phyloP scores from a whole-genome alignment of 2,329 filamentous ascomycete species.

The Epichloe uncinata region DNA sequence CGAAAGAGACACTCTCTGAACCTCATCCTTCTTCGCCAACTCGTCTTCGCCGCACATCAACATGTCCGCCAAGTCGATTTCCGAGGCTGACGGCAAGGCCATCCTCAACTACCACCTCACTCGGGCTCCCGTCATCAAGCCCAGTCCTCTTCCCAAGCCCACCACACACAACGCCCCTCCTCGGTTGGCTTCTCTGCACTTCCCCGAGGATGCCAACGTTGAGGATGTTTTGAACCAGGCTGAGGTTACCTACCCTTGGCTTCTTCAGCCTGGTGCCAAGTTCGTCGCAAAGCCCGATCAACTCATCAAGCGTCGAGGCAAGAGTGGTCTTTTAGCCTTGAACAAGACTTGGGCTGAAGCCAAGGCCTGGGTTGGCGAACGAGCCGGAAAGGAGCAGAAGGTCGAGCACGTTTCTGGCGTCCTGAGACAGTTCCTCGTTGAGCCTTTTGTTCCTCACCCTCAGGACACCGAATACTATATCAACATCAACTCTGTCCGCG shows the following conservation, averaged over 20 bases:
- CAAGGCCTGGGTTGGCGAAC: slow-evolving; percentile 82
- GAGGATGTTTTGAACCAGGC: slow-evolving; percentile 84
- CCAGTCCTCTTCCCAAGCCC: slow-evolving; percentile 74
- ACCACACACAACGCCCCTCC: slow-evolving; percentile 85
- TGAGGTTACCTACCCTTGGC: slow-evolving; percentile 93
- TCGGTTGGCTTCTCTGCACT: slow-evolving; percentile 84
- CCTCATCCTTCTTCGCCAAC: slow-evolving; percentile 1
- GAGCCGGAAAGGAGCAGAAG: slow-evolving; percentile 81
- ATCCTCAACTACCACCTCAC: slow-evolving; percentile 99
- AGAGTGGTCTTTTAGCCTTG: slow-evolving; percentile 89
- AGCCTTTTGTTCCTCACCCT: slow-evolving; percentile 95
- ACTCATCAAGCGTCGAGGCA: slow-evolving; percentile 98
- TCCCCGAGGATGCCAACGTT: slow-evolving; percentile 76
- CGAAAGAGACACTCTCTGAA: background rate
- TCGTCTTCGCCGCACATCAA: slow-evolving; percentile 17
- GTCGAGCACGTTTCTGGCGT: slow-evolving; percentile 85
- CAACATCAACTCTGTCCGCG: slow-evolving; percentile 99
- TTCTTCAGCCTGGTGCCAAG: slow-evolving; percentile 68
- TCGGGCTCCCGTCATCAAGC: slow-evolving; percentile 93
- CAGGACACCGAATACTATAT: slow-evolving; percentile 98
- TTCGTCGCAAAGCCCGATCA: slow-evolving; percentile 99
- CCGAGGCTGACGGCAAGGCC: slow-evolving; percentile 99
- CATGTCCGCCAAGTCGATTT: slow-evolving; percentile 71
- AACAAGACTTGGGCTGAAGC: slow-evolving; percentile 97
- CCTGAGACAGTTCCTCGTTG: slow-evolving; percentile 90